Conservation (phyloP, 2,329 filamentous ascomycete genomes). For the Talaromyces sp. region DNA sequence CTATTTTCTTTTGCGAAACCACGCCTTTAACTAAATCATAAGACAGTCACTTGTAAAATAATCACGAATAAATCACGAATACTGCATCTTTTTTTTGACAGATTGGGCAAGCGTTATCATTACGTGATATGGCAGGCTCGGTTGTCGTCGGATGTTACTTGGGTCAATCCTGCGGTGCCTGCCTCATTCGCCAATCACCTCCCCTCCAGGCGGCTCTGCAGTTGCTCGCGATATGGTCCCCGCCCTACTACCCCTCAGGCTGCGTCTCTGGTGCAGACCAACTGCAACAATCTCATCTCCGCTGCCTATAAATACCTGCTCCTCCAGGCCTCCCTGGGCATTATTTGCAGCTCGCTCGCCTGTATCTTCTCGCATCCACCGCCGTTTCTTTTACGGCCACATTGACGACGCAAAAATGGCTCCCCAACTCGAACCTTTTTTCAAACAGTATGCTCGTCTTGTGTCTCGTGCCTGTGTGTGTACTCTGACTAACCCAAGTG, state of each 20-base stretch:
- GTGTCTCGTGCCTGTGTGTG: not conserved
- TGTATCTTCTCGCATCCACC: conserved; percentile 7
- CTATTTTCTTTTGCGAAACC: not conserved
- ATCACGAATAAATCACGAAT: not conserved
- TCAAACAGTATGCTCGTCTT: conserved; percentile 59
- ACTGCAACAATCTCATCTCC: not conserved
- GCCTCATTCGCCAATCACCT: not conserved
- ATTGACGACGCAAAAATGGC: conserved; percentile 65
- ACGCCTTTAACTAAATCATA: not conserved
- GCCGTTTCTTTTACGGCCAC: conserved; percentile 39
- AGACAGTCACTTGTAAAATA: too few relatives aligned
- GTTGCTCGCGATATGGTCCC: conserved; percentile 13
- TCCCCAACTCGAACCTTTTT: conserved; percentile 84
- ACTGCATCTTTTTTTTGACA: not conserved
- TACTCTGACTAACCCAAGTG: conserved; percentile 7
- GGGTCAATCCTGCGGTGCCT: not conserved
- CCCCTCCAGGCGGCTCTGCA: not conserved
- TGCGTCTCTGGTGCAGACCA: conserved; percentile 1
- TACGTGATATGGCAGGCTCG: not conserved
- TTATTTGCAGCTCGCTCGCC: not conserved
- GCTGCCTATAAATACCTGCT: conserved; percentile 1
- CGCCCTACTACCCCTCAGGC: conserved; percentile 15
- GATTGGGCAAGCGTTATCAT: not conserved
- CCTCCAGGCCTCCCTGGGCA: not conserved
- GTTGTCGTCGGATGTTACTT: not conserved